phyloP scores from a whole-genome alignment of 768 basidiomycete species.

The Hortiboletus campestris region DNA sequence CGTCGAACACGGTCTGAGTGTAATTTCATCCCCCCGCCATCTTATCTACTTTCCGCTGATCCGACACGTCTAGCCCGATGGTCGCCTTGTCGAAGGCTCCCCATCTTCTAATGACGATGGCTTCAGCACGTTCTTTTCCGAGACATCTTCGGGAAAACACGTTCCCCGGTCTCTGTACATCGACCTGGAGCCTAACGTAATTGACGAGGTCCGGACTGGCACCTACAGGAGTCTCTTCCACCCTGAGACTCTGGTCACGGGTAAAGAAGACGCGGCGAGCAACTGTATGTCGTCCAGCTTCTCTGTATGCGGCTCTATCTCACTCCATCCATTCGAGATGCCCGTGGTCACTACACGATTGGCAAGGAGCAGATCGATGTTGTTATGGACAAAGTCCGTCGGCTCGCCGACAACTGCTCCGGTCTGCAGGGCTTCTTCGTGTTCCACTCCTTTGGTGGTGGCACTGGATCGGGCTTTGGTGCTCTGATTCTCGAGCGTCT shows the following conservation, averaged over 20 bases:
- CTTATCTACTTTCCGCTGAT: slow-evolving; percentile 17
- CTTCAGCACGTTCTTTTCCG: slow-evolving; percentile 99
- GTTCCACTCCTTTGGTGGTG: slow-evolving; percentile 99
- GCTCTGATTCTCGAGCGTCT: slow-evolving; percentile 94
- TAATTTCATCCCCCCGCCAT: slow-evolving; percentile 36
- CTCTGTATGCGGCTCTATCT: neutral
- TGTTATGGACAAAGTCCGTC: slow-evolving; percentile 93
- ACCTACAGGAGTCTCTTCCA: slow-evolving; percentile 97
- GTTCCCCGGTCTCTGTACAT: slow-evolving; percentile 98
- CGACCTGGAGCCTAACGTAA: slow-evolving; percentile 95
- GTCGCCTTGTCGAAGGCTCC: slow-evolving; percentile 79
- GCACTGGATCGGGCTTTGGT: slow-evolving; percentile 98
- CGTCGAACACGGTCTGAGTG: slow-evolving; percentile 96
- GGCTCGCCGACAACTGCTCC: slow-evolving; percentile 92
- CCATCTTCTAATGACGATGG: slow-evolving; percentile 79
- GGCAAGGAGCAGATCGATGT: slow-evolving; percentile 97
- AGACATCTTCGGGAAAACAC: slow-evolving; percentile 94
- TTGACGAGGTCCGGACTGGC: slow-evolving; percentile 95
- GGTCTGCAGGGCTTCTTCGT: slow-evolving; percentile 99
- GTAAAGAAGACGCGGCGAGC: slow-evolving; percentile 99
- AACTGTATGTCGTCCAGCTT: slow-evolving; percentile 65
- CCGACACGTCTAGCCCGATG: slow-evolving; percentile 73
- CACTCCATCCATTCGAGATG: slow-evolving; percentile 53
- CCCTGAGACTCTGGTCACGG: slow-evolving; percentile 96
- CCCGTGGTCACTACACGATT: slow-evolving; percentile 97